Conservation (phyloP, 305 asterid species). For the Solanum hybrid region DNA sequence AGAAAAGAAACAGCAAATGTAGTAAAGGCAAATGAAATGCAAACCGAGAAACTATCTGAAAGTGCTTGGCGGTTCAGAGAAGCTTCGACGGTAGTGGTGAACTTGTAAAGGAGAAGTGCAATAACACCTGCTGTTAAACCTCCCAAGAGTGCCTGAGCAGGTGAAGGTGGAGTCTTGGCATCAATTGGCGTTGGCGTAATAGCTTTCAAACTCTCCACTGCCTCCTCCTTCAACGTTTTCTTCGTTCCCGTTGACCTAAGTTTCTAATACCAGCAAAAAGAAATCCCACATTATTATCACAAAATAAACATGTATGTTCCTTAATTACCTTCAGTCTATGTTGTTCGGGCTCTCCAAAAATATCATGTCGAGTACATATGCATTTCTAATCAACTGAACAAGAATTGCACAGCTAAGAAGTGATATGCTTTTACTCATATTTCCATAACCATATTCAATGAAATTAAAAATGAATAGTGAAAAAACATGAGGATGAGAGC, state of each 20-base stretch:
- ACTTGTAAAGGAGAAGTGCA: slow-evolving; percentile 63
- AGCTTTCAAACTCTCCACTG: slow-evolving; percentile 47
- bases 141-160: slow-evolving; percentile 56
- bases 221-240: slow-evolving; percentile 66
- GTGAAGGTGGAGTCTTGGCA: slow-evolving; percentile 42
- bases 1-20: not conserved
- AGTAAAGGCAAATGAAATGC: slow-evolving; percentile 9
- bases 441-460: not conserved
- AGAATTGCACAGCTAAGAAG: not conserved
- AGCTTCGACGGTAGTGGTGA: slow-evolving; percentile 51
- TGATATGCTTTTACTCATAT: not conserved
- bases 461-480: not conserved
- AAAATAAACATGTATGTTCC: not conserved
- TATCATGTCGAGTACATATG: not conserved
- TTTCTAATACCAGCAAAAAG: slow-evolving; percentile 31
- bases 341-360: not conserved
- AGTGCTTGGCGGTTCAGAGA: slow-evolving; percentile 53
- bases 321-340: not conserved
- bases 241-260: slow-evolving; percentile 52
- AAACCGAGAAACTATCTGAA: slow-evolving; percentile 65
- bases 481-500: not conserved
- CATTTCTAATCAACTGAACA: not conserved
- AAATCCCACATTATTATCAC: slow-evolving; percentile 3
- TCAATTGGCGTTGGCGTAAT: slow-evolving; percentile 40
- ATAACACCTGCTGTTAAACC: slow-evolving; percentile 64